A percentile compares a stretch with the other conserved stretches of the same genome.
Evolutionary conservation across 371 early-diverging fungal species (phyloP).

Genomic region (Mortierella sp.): DNA sequence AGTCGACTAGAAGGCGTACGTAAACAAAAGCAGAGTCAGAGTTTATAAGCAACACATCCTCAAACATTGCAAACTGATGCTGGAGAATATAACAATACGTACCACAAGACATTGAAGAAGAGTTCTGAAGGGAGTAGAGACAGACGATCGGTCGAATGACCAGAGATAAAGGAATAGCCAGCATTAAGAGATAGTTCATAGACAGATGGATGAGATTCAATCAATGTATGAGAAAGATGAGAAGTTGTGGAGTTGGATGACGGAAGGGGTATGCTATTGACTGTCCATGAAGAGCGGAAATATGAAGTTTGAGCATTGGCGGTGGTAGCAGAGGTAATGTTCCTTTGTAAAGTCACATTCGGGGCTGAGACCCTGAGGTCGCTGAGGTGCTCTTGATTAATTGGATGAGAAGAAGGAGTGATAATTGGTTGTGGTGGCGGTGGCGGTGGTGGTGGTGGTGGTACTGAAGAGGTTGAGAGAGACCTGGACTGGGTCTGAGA

Average conservation of each 20-base stretch:
- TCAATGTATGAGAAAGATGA: background rate
- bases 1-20: slow-evolving; percentile 27
- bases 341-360: no score
- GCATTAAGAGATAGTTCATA: background rate
- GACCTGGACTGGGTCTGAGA: background rate
- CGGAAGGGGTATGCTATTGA: background rate
- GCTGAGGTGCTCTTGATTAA: background rate
- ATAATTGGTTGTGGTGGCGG: background rate
- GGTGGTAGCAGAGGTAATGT: background rate
- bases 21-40: slow-evolving; percentile 1
- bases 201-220: background rate
- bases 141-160: slow-evolving; percentile 15
- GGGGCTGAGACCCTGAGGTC: background rate
- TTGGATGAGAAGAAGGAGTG: background rate
- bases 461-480: background rate
- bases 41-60: background rate
- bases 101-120: slow-evolving; percentile 44
- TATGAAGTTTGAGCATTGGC: background rate
- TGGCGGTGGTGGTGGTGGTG: slow-evolving; percentile 1
- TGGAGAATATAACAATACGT: slow-evolving; percentile 4
- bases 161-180: background rate
- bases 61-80: background rate
- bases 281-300: background rate
- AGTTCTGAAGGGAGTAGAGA: slow-evolving; percentile 42
- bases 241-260: background rate